Conservation (phyloP, 2,329 filamentous ascomycete genomes). For the Cercospora nicotianae region DNA sequence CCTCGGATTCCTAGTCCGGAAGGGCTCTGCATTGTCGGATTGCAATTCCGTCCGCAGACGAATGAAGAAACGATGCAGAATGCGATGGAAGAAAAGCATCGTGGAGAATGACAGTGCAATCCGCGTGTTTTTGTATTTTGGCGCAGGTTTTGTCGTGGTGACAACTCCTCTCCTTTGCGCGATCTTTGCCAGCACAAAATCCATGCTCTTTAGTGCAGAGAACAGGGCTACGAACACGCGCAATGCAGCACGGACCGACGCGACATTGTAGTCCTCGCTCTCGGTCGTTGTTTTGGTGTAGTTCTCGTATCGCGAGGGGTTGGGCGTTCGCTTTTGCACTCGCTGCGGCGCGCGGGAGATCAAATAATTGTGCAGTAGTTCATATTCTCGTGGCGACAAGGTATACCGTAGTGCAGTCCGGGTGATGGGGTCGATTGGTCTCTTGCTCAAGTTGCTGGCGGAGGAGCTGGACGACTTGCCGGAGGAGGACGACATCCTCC, state of each 20-base stretch:
- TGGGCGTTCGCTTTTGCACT: slow-evolving; percentile 55
- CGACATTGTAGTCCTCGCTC: slow-evolving; percentile 48
- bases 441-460: slow-evolving; percentile 21
- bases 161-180: slow-evolving; percentile 34
- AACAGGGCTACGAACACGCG: slow-evolving; percentile 48
- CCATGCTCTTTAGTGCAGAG: slow-evolving; percentile 50
- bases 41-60: slow-evolving; percentile 76
- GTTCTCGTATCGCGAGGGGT: slow-evolving; percentile 53
- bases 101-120: slow-evolving; percentile 80
- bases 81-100: slow-evolving; percentile 82
- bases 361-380: slow-evolving; percentile 77
- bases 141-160: slow-evolving; percentile 12
- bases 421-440: slow-evolving; percentile 65
- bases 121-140: slow-evolving; percentile 60
- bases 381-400: slow-evolving; percentile 79
- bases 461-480: slow-evolving; percentile 13
- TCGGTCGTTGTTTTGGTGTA: slow-evolving; percentile 40
- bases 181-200: slow-evolving; percentile 43
- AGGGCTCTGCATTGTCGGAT: slow-evolving; percentile 72
- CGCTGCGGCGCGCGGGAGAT: slow-evolving; percentile 66
- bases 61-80: slow-evolving; percentile 86
- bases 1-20: slow-evolving; percentile 78
- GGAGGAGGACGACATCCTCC: slow-evolving; percentile 22
- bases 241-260: slow-evolving; percentile 49
- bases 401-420: slow-evolving; percentile 86